These are phyloP conservation scores for Phlebopus sp. DNA, from an alignment of 1,284 basidiomycete genomes.

Conservation along the genomic window DNA sequence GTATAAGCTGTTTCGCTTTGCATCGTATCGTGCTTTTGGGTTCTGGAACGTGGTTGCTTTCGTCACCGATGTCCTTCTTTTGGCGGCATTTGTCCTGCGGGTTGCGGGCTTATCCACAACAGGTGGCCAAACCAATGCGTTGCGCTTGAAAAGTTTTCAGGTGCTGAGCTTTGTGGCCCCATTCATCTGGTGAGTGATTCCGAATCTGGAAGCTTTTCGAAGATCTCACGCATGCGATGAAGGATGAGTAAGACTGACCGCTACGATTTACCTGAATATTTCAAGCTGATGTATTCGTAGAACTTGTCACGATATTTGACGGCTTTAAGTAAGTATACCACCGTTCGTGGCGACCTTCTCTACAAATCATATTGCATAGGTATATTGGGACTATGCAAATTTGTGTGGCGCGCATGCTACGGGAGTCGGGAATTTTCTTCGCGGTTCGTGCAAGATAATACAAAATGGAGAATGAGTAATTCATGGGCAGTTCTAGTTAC, in stretches of 20 bases:
- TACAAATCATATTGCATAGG: conserved; percentile 32
- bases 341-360: background rate
- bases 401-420: conserved; percentile 84
- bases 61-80: conserved; percentile 68
- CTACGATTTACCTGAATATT: conserved; percentile 2
- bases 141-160: conserved; percentile 79
- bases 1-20: conserved; percentile 61
- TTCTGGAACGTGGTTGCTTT: conserved; percentile 81
- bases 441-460: conserved; percentile 45
- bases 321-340: conserved; percentile 63
- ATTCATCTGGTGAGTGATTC: conserved; percentile 70
- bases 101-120: conserved; percentile 54
- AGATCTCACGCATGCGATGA: conserved; percentile 5
- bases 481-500: conserved; percentile 45
- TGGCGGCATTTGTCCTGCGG: conserved; percentile 74
- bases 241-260: conserved; percentile 74
- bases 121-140: conserved; percentile 39
- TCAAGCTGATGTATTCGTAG: conserved; percentile 37
- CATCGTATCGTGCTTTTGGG: conserved; percentile 68
- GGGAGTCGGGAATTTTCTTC: conserved; percentile 93
- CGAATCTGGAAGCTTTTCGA: background rate
- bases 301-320: conserved; percentile 77
- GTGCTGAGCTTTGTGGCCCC: conserved; percentile 84
- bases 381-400: conserved; percentile 86
- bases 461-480: background rate